A percentile compares a stretch with the other conserved stretches of the same genome.
These are phyloP conservation scores for Rhodotorula kratochvilovae DNA, from an alignment of 768 basidiomycete species.

Conservation along the genomic window DNA sequence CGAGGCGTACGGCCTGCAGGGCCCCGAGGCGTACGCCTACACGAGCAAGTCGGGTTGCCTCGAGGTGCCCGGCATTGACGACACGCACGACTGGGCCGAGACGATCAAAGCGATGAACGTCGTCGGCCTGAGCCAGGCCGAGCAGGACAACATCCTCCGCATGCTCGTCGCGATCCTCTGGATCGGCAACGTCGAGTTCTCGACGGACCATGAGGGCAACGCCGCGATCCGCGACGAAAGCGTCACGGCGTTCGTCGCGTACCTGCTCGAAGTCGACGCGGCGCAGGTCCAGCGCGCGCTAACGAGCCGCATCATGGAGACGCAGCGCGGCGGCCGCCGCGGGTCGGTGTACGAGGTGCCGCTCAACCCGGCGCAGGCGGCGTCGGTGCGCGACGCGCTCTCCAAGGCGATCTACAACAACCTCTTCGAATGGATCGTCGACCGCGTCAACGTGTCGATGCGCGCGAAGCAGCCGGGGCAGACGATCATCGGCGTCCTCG, in stretches of 20 bases:
- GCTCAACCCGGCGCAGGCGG: slow-evolving; percentile 80
- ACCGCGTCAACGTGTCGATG: slow-evolving; percentile 92
- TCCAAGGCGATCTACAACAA: slow-evolving; percentile 97
- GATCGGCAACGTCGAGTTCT: slow-evolving; percentile 92
- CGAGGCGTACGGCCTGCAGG: slow-evolving; percentile 90
- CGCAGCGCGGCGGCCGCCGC: slow-evolving; percentile 72
- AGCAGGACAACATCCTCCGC: slow-evolving; percentile 88
- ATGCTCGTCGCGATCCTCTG: slow-evolving; percentile 88
- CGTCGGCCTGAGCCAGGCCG: slow-evolving; percentile 76
- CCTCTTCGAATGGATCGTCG: slow-evolving; percentile 98
- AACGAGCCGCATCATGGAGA: slow-evolving; percentile 81
- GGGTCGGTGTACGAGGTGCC: slow-evolving; percentile 93
- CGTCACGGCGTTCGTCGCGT: slow-evolving; percentile 91
- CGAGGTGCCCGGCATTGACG: slow-evolving; percentile 84
- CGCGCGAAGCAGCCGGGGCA: slow-evolving; percentile 68
- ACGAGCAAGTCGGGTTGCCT: slow-evolving; percentile 88
- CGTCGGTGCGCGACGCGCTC: slow-evolving; percentile 81
- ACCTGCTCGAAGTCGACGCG: slow-evolving; percentile 83
- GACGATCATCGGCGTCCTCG: slow-evolving; percentile 89
- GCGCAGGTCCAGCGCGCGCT: slow-evolving; percentile 78
- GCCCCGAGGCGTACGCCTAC: slow-evolving; percentile 90
- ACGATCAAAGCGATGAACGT: slow-evolving; percentile 93
- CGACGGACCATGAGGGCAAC: slow-evolving; percentile 84
- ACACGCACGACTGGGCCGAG: slow-evolving; percentile 76
- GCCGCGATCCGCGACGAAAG: slow-evolving; percentile 70